Conservation (phyloP, 2,329 filamentous ascomycete species). For the Colletotrichum musicola region DNA sequence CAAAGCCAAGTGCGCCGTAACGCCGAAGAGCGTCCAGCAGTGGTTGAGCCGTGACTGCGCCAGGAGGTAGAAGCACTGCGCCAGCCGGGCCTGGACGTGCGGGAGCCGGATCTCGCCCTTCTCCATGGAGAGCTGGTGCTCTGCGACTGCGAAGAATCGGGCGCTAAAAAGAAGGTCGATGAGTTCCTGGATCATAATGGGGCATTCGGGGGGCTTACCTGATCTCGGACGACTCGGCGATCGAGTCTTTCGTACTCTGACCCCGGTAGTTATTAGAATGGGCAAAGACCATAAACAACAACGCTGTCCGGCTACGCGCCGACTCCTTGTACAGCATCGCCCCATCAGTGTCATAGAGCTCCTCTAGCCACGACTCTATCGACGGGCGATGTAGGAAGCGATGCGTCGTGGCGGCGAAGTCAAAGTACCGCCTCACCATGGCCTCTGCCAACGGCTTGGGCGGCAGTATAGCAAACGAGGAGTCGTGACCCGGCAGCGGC, state of each 20-base stretch:
- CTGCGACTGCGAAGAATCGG: constrained; percentile 49
- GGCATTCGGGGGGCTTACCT: background rate
- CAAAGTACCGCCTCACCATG: constrained; percentile 65
- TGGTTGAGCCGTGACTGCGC: constrained; percentile 59
- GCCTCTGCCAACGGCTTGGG: constrained; percentile 49
- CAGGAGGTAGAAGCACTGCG: constrained; percentile 58
- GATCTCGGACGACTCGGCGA: constrained; percentile 32
- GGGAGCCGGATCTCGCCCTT: constrained; percentile 52
- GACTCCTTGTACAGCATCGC: constrained; percentile 43
- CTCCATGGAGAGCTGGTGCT: constrained; percentile 53
- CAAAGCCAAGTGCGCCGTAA: constrained; percentile 52
- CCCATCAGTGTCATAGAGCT: constrained; percentile 52
- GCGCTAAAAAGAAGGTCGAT: constrained; percentile 38
- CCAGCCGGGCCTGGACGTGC: constrained; percentile 55
- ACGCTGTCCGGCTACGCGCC: constrained; percentile 51
- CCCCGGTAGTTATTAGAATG: constrained; percentile 59
- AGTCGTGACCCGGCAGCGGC: constrained; percentile 56
- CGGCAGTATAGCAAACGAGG: constrained; percentile 55
- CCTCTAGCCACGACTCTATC: constrained; percentile 59
- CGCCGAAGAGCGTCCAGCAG: constrained; percentile 60
- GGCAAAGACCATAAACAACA: constrained; percentile 65
- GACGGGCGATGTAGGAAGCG: constrained; percentile 65
- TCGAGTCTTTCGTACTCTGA: constrained; percentile 37
- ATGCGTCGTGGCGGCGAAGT: constrained; percentile 68
- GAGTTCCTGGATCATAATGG: no score